phyloP scores from a whole-genome alignment of 1,284 basidiomycete species.

The Tylopilus orsonianus region DNA sequence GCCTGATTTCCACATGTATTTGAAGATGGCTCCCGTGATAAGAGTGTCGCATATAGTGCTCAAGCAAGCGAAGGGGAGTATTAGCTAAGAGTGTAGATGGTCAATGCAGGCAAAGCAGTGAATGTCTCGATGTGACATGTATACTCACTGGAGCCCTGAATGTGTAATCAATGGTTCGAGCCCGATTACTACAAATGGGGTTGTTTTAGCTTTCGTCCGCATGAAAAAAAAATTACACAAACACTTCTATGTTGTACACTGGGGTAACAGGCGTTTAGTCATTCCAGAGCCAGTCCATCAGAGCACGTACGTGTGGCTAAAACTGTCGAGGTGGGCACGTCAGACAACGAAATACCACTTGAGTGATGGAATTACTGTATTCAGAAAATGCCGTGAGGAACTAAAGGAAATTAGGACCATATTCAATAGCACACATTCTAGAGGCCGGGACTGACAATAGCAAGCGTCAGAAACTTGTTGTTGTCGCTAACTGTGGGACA shows the following conservation, averaged over 20 bases:
- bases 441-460: constrained; percentile 9
- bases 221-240: background rate
- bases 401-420: constrained; percentile 1
- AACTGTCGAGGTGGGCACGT: constrained; percentile 1
- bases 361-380: background rate
- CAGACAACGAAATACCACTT: background rate
- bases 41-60: constrained; percentile 4
- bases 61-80: background rate
- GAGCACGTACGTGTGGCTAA: constrained; percentile 8
- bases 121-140: too few relatives aligned
- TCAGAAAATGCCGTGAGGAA: background rate
- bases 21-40: constrained; percentile 11
- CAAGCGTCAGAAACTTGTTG: constrained; percentile 10
- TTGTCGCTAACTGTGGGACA: constrained; percentile 12
- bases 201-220: background rate
- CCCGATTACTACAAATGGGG: background rate
- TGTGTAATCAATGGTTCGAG: constrained; percentile 4
- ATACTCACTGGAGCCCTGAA: constrained; percentile 4
- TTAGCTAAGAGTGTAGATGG: background rate
- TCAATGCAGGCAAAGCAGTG: background rate
- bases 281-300: background rate
- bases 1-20: constrained; percentile 17
- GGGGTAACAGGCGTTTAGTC: background rate
- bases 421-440: background rate
- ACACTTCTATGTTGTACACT: constrained; percentile 11